phyloP scores from a whole-genome alignment of 2,329 filamentous ascomycete species.

The Cylindrodendrum hubeiense region DNA sequence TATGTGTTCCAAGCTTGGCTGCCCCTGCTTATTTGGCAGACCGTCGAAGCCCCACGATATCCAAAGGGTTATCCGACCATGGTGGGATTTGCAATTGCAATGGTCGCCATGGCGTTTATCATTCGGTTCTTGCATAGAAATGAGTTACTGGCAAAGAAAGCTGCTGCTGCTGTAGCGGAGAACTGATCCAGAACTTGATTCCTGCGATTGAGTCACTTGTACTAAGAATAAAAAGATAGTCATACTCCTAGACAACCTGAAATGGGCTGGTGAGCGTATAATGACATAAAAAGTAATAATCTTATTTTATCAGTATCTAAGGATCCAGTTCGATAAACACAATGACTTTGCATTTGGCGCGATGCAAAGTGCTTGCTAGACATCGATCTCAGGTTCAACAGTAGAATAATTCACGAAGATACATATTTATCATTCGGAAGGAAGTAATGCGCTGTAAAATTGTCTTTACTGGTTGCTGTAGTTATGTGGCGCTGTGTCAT shows the following conservation, averaged over 20 bases:
- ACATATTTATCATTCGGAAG: no score
- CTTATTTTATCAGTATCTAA: no score
- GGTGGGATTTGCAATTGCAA: constrained; percentile 58
- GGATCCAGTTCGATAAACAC: no score
- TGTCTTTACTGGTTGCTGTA: no score
- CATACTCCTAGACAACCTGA: no score
- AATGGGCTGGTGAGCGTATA: no score
- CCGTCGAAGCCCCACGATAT: constrained; percentile 71
- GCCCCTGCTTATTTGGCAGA: constrained; percentile 75
- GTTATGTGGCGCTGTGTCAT: background rate
- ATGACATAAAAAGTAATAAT: no score
- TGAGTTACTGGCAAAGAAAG: constrained; percentile 47
- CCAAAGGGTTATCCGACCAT: constrained; percentile 71
- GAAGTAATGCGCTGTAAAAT: no score
- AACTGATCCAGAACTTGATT: background rate
- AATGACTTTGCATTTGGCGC: no score
- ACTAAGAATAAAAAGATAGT: background rate
- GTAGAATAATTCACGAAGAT: no score
- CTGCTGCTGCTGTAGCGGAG: constrained; percentile 15
- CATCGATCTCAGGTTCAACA: no score
- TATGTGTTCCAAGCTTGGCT: constrained; percentile 79
- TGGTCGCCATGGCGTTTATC: constrained; percentile 64
- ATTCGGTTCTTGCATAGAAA: constrained; percentile 60
- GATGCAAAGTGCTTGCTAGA: no score
- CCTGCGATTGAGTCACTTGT: background rate